Evolutionary conservation across 495 filamentous ascomycete genomes (phyloP).

Genomic region (Cryomyces antarcticus): DNA sequence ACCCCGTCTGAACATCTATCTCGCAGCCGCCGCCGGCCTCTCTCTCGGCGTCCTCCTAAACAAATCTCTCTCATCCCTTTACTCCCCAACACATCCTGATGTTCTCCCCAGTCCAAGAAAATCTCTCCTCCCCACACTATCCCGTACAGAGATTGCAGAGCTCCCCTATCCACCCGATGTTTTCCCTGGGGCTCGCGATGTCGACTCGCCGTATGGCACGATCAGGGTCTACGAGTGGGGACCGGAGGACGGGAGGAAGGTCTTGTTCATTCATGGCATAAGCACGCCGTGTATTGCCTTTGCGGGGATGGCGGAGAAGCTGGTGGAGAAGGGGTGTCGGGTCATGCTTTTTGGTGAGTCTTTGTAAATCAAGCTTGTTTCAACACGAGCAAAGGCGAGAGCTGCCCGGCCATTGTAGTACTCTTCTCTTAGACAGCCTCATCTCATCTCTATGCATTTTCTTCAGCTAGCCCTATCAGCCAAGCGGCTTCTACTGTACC

Average conservation of each 20-base stretch:
- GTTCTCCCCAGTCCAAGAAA: slow-evolving; percentile 29
- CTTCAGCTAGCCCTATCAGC: slow-evolving; percentile 2
- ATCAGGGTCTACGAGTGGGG: slow-evolving; percentile 83
- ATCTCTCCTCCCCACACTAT: slow-evolving; percentile 23
- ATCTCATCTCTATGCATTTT: background rate
- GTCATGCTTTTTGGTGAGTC: slow-evolving; percentile 45
- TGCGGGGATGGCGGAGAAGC: slow-evolving; percentile 40
- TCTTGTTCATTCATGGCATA: slow-evolving; percentile 72
- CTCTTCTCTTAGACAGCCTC: background rate
- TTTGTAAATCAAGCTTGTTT: too few species aligned
- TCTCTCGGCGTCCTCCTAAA: too few species aligned
- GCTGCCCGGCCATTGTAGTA: background rate
- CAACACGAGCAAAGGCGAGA: too few species aligned
- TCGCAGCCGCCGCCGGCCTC: too few species aligned
- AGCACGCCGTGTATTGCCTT: slow-evolving; percentile 62
- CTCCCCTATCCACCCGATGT: slow-evolving; percentile 56
- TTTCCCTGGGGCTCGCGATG: slow-evolving; percentile 54
- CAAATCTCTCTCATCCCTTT: too few species aligned
- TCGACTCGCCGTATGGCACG: slow-evolving; percentile 57
- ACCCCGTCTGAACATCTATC: too few species aligned
- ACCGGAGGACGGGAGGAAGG: slow-evolving; percentile 56
- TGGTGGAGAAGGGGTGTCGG: slow-evolving; percentile 56
- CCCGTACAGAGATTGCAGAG: slow-evolving; percentile 23
- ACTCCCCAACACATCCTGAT: too few species aligned
- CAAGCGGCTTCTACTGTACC: background rate